Evolutionary conservation across 768 basidiomycete genomes (phyloP), one percentile per base, ranked within the genome.

Genomic region (Podaxis mareebaensis): DNA sequence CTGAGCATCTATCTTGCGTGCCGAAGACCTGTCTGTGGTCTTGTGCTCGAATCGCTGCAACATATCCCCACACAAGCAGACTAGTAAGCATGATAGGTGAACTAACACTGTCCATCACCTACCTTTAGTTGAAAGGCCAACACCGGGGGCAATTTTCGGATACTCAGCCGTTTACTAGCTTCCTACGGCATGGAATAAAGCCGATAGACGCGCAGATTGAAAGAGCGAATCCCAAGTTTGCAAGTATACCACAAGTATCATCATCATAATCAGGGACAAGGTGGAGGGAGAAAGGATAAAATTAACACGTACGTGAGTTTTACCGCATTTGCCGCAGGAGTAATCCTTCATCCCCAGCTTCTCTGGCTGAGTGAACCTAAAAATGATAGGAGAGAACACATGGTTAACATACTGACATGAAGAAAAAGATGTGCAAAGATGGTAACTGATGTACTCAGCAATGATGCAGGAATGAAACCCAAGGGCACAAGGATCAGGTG

Each of bases 81-180:
- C 17, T 24, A 48, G 24, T 24, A 13, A 51, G 33, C 8, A 33
- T 33, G 2, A 33, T 33, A 33, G 2, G 33, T 33, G 33, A 33
- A 33, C 33, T 33, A 28, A 10, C 20, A 15, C 3, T 51, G 8
- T 26, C 30, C 0, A 36, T 5, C 17, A 20, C 67, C 56, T 63
- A 92, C 96, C 83, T 99, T 99, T 80, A 99, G 90, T 72, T 98
- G 96, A 68, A 99, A 93, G 67, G 91, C 93, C 53, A 99, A 78
- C 0, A 96, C 95, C 0, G 92, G 90, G 0, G 96, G 95, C 7
- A 99, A 79, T 67, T 88, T 90, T 55, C 84, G 86, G 67, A 98
- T 88, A 67, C 90, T 92, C 55, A 98, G 78, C 6, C 92, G 87
- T 71, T 96, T 95, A 67, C 86, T 93, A 0, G 91, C 92, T 67